Evolutionary conservation across 2,329 filamentous ascomycete species (phyloP).

Genomic region (Nothophaeocryptopus gaeumannii): DNA sequence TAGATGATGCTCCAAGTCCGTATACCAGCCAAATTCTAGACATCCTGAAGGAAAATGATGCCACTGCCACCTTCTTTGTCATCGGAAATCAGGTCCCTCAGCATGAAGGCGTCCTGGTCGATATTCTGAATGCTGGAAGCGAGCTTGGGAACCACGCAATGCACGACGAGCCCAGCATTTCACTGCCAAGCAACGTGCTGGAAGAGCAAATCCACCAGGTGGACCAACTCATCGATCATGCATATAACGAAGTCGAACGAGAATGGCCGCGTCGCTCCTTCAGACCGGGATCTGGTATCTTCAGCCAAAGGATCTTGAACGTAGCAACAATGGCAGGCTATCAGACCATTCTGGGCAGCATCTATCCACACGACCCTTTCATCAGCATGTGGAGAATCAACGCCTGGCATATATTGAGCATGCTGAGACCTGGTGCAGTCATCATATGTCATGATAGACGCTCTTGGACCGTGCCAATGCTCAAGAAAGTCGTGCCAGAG

Average conservation of each 20-base stretch:
- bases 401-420: constrained; percentile 74
- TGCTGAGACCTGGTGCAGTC: constrained; percentile 72
- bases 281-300: constrained; percentile 80
- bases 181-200: constrained; percentile 59
- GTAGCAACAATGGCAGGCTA: constrained; percentile 63
- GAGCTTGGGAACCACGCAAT: constrained; percentile 83
- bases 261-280: constrained; percentile 62
- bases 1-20: constrained; percentile 79
- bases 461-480: constrained; percentile 78
- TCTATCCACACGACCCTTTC: constrained; percentile 92
- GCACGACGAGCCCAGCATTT: constrained; percentile 74
- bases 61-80: constrained; percentile 81
- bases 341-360: constrained; percentile 71
- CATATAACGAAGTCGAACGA: constrained; percentile 48
- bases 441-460: constrained; percentile 84
- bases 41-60: constrained; percentile 62
- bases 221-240: constrained; percentile 56
- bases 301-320: constrained; percentile 66
- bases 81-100: constrained; percentile 73
- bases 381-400: constrained; percentile 68
- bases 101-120: constrained; percentile 47
- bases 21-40: constrained; percentile 69
- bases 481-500: constrained; percentile 68
- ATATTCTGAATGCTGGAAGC: constrained; percentile 53
- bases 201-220: constrained; percentile 63